phyloP scores from a whole-genome alignment of 129 eudicot species.

The Escallonia rubra region DNA sequence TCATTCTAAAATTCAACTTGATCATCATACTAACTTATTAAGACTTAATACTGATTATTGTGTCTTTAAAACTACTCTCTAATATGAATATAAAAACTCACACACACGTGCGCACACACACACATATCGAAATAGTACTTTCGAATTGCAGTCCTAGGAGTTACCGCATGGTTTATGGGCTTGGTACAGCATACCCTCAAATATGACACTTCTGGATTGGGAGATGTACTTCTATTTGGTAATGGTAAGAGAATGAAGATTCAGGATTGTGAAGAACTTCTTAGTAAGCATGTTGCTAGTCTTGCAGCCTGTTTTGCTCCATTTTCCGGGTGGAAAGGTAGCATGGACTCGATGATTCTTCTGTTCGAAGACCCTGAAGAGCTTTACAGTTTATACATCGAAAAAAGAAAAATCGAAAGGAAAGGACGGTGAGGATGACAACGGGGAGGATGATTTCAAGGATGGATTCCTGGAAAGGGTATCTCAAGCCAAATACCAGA shows the following conservation, averaged over 20 bases:
- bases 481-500: too few species aligned
- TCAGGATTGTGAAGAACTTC: slow-evolving; percentile 15
- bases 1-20: too few species aligned
- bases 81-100: too few species aligned
- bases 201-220: slow-evolving; percentile 10
- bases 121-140: too few species aligned
- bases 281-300: neutral
- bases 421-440: slow-evolving; percentile 12
- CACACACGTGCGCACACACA: too few species aligned
- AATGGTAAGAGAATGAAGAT: slow-evolving; percentile 13
- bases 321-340: neutral
- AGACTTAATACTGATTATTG: too few species aligned
- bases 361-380: slow-evolving; percentile 3
- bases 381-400: neutral
- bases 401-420: neutral
- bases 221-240: slow-evolving; percentile 16
- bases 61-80: too few species aligned
- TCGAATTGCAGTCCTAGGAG: slow-evolving; percentile 13
- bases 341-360: neutral
- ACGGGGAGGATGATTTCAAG: too few species aligned
- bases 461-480: too few species aligned
- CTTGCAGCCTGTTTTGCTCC: neutral
- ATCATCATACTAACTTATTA: too few species aligned
- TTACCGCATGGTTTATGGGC: slow-evolving; percentile 6
- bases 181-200: neutral